Base-by-base conservation (phyloP, 768 basidiomycete genomes). In the Rubroboletus satanas region DNA sequence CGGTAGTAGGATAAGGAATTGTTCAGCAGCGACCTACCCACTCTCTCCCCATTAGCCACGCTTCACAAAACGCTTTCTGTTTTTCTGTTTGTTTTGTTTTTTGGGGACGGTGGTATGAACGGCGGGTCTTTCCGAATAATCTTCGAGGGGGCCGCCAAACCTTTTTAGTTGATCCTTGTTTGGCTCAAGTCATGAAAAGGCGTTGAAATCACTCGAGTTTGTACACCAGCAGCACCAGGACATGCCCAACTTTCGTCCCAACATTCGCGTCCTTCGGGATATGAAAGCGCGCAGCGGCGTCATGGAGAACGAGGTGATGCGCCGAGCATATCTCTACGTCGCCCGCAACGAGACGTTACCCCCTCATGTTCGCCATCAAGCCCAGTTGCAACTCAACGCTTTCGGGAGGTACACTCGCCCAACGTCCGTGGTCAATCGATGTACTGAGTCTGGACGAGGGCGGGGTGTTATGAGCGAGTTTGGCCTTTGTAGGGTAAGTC, bases 271-370 rank as follows among this genome's bases (percentile, higher is more conserved):
- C 49, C 70, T 90, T 45, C 83, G 90, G 67, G 90, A 93, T 70
- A 82, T 90, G 51, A 88, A 88, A 63, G 88, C 87, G 23, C 86
- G 90, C 48, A 67, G 80, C 18, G 83, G 84, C 55, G 87, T 92
- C 55, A 74, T 76, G 55, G 80, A 80, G 43, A 85, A 86, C 67
- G 96, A 98, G 70, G 77, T 96, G 45, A 77, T 85, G 29, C 85
- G 95, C 18, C 80, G 92, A 43, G 95, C 96, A 0, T 95, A 96
- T 71, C 84, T 98, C 47, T 93, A 85, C 72, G 89, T 98, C 61
- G 93, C 95, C 23, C 83, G 96, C 56, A 98, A 98, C 74, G 85
- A 90, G 68, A 83, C 87, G 2, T 74, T 98, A n/a, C 86, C 93
- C 15, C 78, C 91, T 3, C 86, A 90, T 67, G 82, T 98, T 45